Conservation (phyloP, 257 asterid genomes). For the Cordia subcordata region DNA sequence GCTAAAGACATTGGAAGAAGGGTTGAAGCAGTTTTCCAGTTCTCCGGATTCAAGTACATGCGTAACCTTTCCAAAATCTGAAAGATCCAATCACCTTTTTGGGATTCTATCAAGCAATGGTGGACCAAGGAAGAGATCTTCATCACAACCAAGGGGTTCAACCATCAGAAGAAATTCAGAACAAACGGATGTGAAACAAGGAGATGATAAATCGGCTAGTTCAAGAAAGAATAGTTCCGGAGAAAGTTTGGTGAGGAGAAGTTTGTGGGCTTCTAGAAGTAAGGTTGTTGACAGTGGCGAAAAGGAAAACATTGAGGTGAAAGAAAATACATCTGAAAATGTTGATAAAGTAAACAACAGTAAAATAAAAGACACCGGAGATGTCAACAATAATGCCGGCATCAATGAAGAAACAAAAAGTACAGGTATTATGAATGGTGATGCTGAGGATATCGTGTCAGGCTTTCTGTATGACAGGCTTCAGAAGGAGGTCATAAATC, state of each 20-base stretch:
- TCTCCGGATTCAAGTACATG: conserved; percentile 17
- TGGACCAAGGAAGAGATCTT: conserved; percentile 47
- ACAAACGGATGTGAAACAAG: conserved; percentile 23
- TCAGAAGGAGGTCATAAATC: conserved; percentile 73
- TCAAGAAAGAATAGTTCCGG: conserved; percentile 33
- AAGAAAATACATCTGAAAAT: conserved; percentile 25
- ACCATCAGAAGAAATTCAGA: conserved; percentile 28
- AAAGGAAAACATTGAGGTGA: conserved; percentile 58
- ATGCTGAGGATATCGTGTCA: conserved; percentile 58
- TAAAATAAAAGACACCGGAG: conserved; percentile 27
- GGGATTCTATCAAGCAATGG: conserved; percentile 58
- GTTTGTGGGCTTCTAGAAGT: conserved; percentile 58
- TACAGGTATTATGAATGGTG: conserved; percentile 19
- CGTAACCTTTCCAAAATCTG: conserved; percentile 37
- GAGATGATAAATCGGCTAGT: conserved; percentile 8
- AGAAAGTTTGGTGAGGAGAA: conserved; percentile 36
- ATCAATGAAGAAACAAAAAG: conserved; percentile 26
- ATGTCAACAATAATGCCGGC: conserved; percentile 14
- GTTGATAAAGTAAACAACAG: conserved; percentile 14
- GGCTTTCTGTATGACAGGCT: conserved; percentile 81
- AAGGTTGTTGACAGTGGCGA: conserved; percentile 37
- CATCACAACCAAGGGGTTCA: conserved; percentile 67
- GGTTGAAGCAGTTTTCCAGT: conserved; percentile 40
- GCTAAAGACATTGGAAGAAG: conserved; percentile 81
- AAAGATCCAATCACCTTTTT: conserved; percentile 43